Conservation (phyloP, 768 basidiomycete species). For the Symmetrospora coprosmae region DNA sequence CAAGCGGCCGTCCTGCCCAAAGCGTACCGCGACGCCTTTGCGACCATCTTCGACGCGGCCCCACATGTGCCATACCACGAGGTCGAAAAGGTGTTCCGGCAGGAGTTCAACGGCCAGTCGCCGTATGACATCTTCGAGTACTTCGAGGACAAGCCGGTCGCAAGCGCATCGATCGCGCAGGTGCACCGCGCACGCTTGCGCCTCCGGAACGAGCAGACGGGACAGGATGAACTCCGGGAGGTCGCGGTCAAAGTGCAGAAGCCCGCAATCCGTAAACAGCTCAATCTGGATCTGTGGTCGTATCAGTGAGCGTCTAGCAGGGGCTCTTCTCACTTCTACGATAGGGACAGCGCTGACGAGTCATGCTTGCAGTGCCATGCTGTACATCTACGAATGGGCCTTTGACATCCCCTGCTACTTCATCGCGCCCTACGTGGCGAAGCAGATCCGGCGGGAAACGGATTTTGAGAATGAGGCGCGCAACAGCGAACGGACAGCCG, state of each 20-base stretch:
- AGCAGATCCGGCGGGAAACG: conserved; percentile 67
- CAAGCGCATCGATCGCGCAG: conserved; percentile 83
- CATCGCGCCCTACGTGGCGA: conserved; percentile 49
- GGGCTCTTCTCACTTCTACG: not conserved
- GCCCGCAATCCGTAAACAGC: conserved; percentile 69
- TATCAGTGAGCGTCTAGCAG: conserved; percentile 32
- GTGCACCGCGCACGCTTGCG: conserved; percentile 63
- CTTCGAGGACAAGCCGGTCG: conserved; percentile 63
- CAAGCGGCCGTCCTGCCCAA: conserved; percentile 73
- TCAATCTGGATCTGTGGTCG: conserved; percentile 47
- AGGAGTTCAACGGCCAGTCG: conserved; percentile 29
- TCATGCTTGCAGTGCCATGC: conserved; percentile 27
- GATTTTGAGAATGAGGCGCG: conserved; percentile 66
- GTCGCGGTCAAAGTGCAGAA: conserved; percentile 93
- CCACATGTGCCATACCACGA: conserved; percentile 65
- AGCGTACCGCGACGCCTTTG: conserved; percentile 60
- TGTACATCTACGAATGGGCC: conserved; percentile 42
- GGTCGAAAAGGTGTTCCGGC: conserved; percentile 51
- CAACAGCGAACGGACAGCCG: conserved; percentile 58
- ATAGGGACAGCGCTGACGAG: not conserved
- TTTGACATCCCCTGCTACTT: conserved; percentile 80
- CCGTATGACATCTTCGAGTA: conserved; percentile 34
- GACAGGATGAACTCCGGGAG: conserved; percentile 41
- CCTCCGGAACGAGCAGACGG: conserved; percentile 32
- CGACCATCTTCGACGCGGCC: conserved; percentile 71